These are phyloP conservation scores for Purpureocillium lavendulum DNA, from an alignment of 2,329 filamentous ascomycete genomes.

Conservation along the genomic window DNA sequence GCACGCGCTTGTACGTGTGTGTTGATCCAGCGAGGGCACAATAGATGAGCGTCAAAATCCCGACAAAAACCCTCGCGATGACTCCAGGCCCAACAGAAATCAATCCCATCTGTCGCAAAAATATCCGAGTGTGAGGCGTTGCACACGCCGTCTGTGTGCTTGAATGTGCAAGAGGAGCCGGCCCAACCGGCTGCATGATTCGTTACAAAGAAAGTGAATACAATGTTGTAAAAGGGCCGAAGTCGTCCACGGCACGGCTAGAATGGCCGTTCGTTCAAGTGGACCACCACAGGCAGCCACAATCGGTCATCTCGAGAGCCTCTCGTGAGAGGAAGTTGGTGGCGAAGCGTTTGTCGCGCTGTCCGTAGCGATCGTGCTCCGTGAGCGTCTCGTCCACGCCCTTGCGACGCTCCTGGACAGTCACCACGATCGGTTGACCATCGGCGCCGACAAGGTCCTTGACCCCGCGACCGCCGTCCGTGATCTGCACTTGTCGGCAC, in stretches of 20 bases:
- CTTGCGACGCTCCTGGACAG: constrained; percentile 29
- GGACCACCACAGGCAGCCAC: constrained; percentile 46
- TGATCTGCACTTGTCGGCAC: constrained; percentile 42
- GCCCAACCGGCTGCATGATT: constrained; percentile 1
- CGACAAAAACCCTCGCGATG: no score
- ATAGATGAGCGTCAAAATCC: no score
- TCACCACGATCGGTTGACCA: constrained; percentile 31
- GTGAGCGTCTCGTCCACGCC: background rate
- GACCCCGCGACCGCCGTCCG: constrained; percentile 25
- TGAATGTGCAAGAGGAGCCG: background rate
- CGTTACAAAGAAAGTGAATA: background rate
- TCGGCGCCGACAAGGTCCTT: constrained; percentile 24
- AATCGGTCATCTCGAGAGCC: constrained; percentile 35
- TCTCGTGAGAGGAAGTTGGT: constrained; percentile 7
- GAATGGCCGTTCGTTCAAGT: constrained; percentile 18
- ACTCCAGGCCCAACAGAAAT: background rate
- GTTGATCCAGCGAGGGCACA: no score
- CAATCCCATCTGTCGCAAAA: background rate
- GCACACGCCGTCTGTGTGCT: background rate
- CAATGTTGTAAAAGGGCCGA: no score
- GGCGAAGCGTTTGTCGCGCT: background rate
- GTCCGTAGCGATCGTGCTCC: constrained; percentile 4
- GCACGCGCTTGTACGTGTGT: no score
- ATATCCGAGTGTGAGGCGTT: background rate
- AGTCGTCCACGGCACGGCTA: no score